Percentiles rank a stretch among this genome's conserved stretches.
phyloP scores from a whole-genome alignment of 139 green algal genomes.

The Chlamydomonas applanata region DNA sequence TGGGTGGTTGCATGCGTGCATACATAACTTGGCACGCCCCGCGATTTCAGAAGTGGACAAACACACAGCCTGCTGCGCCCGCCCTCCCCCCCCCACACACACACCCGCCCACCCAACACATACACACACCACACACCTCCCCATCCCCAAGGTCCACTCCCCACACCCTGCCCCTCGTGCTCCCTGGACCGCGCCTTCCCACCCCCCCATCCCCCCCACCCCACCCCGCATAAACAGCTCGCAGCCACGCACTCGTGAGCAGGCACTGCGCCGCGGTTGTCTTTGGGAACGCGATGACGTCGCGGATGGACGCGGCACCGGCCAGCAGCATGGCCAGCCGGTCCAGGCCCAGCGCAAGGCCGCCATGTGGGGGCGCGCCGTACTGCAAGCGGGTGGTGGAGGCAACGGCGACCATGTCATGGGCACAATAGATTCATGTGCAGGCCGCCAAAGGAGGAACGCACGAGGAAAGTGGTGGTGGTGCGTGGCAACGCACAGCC shows the following conservation, averaged over 20 bases:
- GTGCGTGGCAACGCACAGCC: no score
- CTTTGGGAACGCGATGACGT: conserved; percentile 99
- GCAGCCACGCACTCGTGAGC: conserved; percentile 64
- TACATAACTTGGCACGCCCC: no score
- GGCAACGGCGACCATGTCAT: no score
- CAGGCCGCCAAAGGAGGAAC: no score
- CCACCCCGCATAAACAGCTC: background rate
- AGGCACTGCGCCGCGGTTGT: conserved; percentile 85
- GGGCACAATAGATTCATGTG: no score
- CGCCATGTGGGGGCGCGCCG: conserved; percentile 92
- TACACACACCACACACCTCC: no score
- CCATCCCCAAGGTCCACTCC: background rate
- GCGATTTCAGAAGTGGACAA: background rate
- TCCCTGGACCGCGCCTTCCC: background rate
- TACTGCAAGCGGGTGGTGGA: conserved; percentile 10
- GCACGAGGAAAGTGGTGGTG: no score
- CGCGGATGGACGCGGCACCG: conserved; percentile 80
- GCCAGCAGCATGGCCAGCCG: conserved; percentile 92
- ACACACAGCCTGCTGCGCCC: no score
- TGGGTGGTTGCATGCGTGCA: background rate
- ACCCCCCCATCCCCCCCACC: background rate
- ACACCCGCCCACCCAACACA: no score
- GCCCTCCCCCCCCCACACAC: no score
- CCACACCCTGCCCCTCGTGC: background rate
- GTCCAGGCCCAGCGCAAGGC: conserved; percentile 93